These are phyloP conservation scores for Trichopus zeylanicus DNA, from an alignment of 116 monocot genomes.

Conservation along the genomic window DNA sequence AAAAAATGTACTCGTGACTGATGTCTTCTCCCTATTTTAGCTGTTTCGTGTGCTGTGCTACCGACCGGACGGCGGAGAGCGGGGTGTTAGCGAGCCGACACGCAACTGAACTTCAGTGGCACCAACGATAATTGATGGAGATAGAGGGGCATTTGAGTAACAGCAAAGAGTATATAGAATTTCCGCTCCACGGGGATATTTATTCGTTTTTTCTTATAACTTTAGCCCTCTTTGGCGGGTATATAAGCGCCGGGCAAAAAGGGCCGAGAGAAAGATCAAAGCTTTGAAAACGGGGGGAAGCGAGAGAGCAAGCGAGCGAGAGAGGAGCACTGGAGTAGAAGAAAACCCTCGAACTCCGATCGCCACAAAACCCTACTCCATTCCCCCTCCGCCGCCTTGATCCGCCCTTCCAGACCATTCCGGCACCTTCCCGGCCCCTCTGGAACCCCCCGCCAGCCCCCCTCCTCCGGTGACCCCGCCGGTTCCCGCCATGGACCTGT, in stretches of 20 bases:
- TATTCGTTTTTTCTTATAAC: neutral
- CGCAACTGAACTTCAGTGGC: no score
- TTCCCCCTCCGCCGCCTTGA: neutral
- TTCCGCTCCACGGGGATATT: neutral
- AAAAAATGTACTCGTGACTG: neutral
- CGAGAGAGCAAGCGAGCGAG: neutral
- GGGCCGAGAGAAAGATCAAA: slow-evolving; percentile 7
- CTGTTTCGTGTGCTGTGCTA: no score
- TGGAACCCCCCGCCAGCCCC: neutral
- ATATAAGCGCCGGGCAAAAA: slow-evolving; percentile 14
- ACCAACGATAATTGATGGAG: neutral
- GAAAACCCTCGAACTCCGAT: neutral
- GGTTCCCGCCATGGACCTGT: slow-evolving; percentile 9
- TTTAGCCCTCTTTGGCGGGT: slow-evolving; percentile 15
- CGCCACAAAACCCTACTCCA: neutral
- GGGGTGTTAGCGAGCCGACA: no score
- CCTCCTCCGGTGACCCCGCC: neutral
- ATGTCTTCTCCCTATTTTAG: no score
- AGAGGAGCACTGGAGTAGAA: slow-evolving; percentile 2
- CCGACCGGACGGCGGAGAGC: no score
- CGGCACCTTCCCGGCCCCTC: neutral
- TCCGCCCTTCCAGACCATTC: slow-evolving; percentile 5
- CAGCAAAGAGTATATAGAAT: neutral
- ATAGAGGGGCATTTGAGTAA: neutral
- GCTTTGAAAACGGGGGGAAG: slow-evolving; percentile 9